Base-by-base conservation (phyloP, 495 filamentous ascomycete species). In the Neurospora sp. region DNA sequence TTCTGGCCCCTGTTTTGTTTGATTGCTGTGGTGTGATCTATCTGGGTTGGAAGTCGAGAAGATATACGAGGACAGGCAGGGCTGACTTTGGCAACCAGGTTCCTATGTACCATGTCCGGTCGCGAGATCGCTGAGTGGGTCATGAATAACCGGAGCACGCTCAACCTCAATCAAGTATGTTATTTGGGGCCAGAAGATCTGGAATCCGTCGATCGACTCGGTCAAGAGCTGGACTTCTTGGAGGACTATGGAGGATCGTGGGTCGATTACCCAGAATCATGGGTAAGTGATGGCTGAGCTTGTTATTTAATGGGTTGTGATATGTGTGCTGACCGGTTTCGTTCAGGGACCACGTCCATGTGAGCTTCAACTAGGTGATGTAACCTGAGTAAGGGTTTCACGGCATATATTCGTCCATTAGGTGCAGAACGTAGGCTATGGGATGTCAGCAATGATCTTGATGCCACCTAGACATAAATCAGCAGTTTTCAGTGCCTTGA, bases 101-200 rank as follows among this genome's bases (percentile, higher is more conserved):
- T 8, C 69, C 76, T 5, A n/a, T n/a, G n/a, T n/a, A 79, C 76
- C 48, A 48, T 75, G 27, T 79, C 77, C 8, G 83, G 83, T 10
- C 74, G 75, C 0, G 70, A 79, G 70, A 82, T 85, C 37, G 84
- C 84, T 12, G 82, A 85, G 71, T 85, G 84, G 84, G 76, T 80
- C 10, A 85, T 85, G 84, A 79, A 83, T 39, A 81, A 85, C 72
- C 76, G 78, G 42, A 71, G 69, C 5, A 59, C 73, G 4, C 76
- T 86, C 41, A 80, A 80, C 65, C 73, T 85, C 68, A 85, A 84
- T 85, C 68, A 85, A 84, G 74, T 85, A 86, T 69, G 78, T 84
- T 16, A 85, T 85, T 70, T 85, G 83, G 83, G 83, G 83, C 22
- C 84, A 86, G 35, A 85, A 86, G 35, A 85, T 85, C 73, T 86